Conservation (phyloP, 208 protist genomes). For the Trypanosoma conorhini region DNA sequence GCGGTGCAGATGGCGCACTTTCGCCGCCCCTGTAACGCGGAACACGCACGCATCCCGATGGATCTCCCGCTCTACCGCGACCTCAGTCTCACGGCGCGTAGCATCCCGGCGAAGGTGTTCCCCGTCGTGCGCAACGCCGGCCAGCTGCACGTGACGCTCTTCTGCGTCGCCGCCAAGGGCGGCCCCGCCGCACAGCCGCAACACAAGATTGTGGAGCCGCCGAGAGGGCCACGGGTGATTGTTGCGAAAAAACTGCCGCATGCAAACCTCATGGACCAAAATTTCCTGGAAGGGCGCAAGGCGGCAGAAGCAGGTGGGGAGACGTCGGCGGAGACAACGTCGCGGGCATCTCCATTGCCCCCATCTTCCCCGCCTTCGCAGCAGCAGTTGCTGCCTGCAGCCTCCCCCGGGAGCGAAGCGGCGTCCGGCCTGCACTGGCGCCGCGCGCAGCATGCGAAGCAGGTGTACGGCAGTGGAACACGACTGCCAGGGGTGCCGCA, state of each 20-base stretch:
- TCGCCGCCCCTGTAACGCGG: slow-evolving; percentile 65
- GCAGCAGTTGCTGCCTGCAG: neutral
- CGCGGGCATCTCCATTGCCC: neutral
- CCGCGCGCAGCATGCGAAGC: slow-evolving; percentile 68
- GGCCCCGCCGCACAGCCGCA: neutral
- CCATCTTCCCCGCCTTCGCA: neutral
- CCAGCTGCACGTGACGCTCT: slow-evolving; percentile 84
- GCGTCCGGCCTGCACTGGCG: slow-evolving; percentile 50
- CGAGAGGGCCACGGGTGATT: slow-evolving; percentile 47
- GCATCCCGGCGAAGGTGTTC: slow-evolving; percentile 64
- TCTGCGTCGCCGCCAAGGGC: slow-evolving; percentile 57
- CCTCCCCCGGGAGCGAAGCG: neutral
- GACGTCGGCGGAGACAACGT: neutral
- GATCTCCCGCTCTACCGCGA: slow-evolving; percentile 76
- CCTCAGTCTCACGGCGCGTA: slow-evolving; percentile 70
- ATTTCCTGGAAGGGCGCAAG: neutral
- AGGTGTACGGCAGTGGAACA: slow-evolving; percentile 20
- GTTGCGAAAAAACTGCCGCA: slow-evolving; percentile 74
- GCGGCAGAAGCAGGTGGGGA: neutral
- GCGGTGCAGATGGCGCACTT: slow-evolving; percentile 63
- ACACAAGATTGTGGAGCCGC: slow-evolving; percentile 19
- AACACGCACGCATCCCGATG: slow-evolving; percentile 53
- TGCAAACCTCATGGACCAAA: slow-evolving; percentile 35
- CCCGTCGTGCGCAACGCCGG: slow-evolving; percentile 74
- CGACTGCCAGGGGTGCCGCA: slow-evolving; percentile 51